Base-by-base conservation (phyloP, 176 grass and related monocot genomes). In the Aegilops speltoides region DNA sequence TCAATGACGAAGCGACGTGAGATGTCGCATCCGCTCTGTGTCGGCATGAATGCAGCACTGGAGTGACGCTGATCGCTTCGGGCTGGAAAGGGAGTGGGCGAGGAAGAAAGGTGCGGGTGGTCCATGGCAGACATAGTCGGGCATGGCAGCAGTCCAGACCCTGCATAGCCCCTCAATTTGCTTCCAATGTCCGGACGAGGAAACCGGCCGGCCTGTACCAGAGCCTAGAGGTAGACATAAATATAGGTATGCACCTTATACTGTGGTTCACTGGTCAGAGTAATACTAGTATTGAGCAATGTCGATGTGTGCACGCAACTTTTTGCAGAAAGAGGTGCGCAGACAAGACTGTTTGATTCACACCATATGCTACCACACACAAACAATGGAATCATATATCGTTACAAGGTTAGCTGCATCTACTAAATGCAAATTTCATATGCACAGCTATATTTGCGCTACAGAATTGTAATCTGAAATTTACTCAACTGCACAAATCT, bases 261-360 rank as follows among this genome's bases (percentile, higher is more conserved):
- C 37, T 14, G n/a, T 45, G 38, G n/a, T 46, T 25, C 72, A 48
- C 72, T 48, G 19, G 37, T 81, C 33, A 28, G 73, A 20, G 8
- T 76, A 46, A 46, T 46, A 46, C 43, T 46, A 78, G 45, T 68
- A 62, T 46, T 60, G 62, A 77, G 34, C 88, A 10, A 76, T 16
- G 46, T 76, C 83, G 4, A 76, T 12, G 46, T 68, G 78, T 82
- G 83, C 48, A 89, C 83, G 48, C 88, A 77, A 77, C 61, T 9
- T 50, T 46, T 75, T 50, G 15, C 45, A 75, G 46, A 24, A 48
- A 75, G n/a, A 73, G n/a, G n/a, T 25, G n/a, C n/a, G 38, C 70
- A 46, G 59, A 25, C 45, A 46, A 17, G 25, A 43, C 68, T 81
- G 77, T 89, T 66, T 67, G 34, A 66, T 75, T 50, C 24, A 74